These are phyloP conservation scores for Dactylella cylindrospora DNA, from an alignment of 2,329 filamentous ascomycete species.

Conservation along the genomic window DNA sequence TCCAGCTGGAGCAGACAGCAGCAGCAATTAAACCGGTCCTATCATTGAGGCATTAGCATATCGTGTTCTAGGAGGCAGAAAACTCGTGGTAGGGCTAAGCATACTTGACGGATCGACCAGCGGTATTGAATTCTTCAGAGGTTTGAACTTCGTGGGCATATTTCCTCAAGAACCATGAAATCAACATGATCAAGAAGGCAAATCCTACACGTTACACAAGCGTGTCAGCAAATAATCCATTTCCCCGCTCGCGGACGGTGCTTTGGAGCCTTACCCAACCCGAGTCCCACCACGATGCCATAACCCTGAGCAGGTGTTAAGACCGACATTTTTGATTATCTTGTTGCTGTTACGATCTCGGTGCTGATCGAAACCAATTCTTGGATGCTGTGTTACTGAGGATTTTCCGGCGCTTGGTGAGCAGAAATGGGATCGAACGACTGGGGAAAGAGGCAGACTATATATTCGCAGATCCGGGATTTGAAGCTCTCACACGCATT, in stretches of 20 bases:
- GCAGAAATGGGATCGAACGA: conserved; percentile 3
- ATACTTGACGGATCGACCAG: conserved; percentile 74
- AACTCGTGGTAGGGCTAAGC: not conserved
- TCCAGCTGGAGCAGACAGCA: conserved; percentile 40
- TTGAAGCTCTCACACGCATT: conserved; percentile 20
- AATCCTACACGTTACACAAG: conserved; percentile 15
- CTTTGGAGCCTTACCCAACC: conserved; percentile 16
- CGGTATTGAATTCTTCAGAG: conserved; percentile 69
- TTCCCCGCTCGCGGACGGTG: not conserved
- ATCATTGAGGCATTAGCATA: conserved; percentile 10
- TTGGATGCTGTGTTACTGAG: conserved; percentile 27
- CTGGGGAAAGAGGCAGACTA: conserved; percentile 33
- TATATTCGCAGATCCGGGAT: conserved; percentile 20
- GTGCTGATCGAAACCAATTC: conserved; percentile 14
- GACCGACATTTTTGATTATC: conserved; percentile 33
- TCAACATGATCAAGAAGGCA: conserved; percentile 44
- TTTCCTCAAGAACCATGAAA: conserved; percentile 42
- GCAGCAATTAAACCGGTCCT: conserved; percentile 41
- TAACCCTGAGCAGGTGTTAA: conserved; percentile 32
- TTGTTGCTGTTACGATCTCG: conserved; percentile 25
- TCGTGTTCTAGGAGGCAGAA: not conserved
- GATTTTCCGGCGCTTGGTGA: conserved; percentile 23
- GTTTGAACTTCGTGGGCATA: conserved; percentile 71
- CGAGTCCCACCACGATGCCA: conserved; percentile 42
- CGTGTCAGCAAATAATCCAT: conserved; percentile 5